Conservation (phyloP, 108 stramenopile species). For the Pseudonitzschia multiseries region DNA sequence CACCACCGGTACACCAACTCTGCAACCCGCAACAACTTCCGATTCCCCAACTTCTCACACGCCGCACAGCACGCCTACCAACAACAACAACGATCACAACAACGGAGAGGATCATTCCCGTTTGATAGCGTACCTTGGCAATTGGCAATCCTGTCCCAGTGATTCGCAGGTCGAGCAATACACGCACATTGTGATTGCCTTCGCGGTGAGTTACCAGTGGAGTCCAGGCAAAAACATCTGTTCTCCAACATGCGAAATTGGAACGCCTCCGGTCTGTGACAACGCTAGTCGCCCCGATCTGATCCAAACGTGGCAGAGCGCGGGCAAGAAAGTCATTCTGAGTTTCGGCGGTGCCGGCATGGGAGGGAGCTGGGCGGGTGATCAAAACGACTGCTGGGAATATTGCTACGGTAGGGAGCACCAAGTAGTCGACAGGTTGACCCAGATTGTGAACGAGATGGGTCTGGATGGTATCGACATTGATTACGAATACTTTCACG, state of each 20-base stretch:
- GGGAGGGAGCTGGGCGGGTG: constrained; percentile 55
- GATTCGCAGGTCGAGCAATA: constrained; percentile 43
- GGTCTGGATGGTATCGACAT: constrained; percentile 61
- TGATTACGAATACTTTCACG: constrained; percentile 74
- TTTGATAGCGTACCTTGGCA: constrained; percentile 60
- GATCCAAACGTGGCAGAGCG: constrained; percentile 40
- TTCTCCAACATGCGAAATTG: constrained; percentile 39
- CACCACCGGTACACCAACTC: neutral
- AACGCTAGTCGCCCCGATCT: constrained; percentile 38
- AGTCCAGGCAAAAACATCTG: constrained; percentile 38
- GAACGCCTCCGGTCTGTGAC: constrained; percentile 40
- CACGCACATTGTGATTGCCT: constrained; percentile 59
- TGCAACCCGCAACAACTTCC: no score
- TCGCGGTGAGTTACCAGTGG: constrained; percentile 59
- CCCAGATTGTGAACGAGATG: constrained; percentile 46
- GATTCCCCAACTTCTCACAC: neutral
- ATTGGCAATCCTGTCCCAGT: constrained; percentile 65
- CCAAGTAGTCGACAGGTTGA: constrained; percentile 41
- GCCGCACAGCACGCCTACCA: neutral
- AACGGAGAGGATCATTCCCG: constrained; percentile 3
- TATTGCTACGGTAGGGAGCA: constrained; percentile 66
- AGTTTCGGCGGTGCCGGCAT: constrained; percentile 71
- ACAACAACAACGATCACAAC: constrained; percentile 12
- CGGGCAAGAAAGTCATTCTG: constrained; percentile 64
- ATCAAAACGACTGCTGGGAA: constrained; percentile 69